These are phyloP conservation scores for Lodderomyces parapsilosis DNA, from an alignment of 1,139 yeast species.

Conservation along the genomic window DNA sequence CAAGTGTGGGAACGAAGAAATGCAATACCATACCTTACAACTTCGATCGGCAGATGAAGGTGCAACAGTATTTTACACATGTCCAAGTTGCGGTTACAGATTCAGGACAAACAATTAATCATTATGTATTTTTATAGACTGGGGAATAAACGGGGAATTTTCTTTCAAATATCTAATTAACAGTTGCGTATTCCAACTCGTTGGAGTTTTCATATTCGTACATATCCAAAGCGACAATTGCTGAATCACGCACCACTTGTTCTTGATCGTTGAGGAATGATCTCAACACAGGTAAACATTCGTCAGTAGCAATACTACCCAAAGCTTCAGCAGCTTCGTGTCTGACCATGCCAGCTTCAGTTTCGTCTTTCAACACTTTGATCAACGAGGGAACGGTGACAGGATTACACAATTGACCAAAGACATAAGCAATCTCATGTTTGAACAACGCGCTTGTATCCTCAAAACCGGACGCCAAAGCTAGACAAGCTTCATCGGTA, in stretches of 20 bases:
- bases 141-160: neutral
- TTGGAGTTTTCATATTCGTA: conserved; percentile 90
- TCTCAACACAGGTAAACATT: conserved; percentile 83
- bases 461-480: conserved; percentile 84
- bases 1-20: conserved; percentile 94
- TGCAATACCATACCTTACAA: conserved; percentile 96
- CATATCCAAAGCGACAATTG: conserved; percentile 96
- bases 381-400: conserved; percentile 86
- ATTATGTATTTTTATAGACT: neutral
- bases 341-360: conserved; percentile 97
- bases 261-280: conserved; percentile 78
- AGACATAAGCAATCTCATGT: conserved; percentile 97
- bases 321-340: conserved; percentile 99
- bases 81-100: conserved; percentile 88
- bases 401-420: conserved; percentile 95
- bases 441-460: conserved; percentile 93
- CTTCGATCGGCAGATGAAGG: conserved; percentile 99
- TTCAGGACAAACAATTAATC: conserved; percentile 83
- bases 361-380: conserved; percentile 70
- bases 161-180: conserved; percentile 1
- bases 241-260: conserved; percentile 91
- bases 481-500: conserved; percentile 86
- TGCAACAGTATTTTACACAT: conserved; percentile 92
- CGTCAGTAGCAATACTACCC: conserved; percentile 97
- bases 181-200: conserved; percentile 75